Conservation (phyloP, 495 filamentous ascomycete genomes). For the Parathielavia appendiculata region DNA sequence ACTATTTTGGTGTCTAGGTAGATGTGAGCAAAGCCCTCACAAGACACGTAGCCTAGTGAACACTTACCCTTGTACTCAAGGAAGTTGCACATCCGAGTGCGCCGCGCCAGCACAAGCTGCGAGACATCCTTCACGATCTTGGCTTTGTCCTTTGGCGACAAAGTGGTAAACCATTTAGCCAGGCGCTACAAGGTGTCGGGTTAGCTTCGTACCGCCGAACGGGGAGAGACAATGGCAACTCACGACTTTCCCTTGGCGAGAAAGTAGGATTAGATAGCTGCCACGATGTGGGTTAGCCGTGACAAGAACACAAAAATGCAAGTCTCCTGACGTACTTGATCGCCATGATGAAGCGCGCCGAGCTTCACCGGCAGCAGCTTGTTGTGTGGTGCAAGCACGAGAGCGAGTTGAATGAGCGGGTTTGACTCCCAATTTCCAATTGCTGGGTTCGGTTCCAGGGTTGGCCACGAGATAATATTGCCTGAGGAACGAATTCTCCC, state of each 20-base stretch:
- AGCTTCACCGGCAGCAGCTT: constrained; percentile 29
- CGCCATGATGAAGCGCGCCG: constrained; percentile 37
- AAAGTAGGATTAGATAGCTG: constrained; percentile 96
- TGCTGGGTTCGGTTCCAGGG: constrained; percentile 7
- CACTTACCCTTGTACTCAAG: constrained; percentile 90
- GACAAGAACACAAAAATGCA: neutral
- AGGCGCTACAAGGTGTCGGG: constrained; percentile 61
- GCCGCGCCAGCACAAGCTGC: constrained; percentile 89
- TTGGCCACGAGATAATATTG: constrained; percentile 23
- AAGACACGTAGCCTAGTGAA: constrained; percentile 5
- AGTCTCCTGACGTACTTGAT: constrained; percentile 38
- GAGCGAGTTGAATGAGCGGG: neutral
- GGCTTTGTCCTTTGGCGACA: constrained; percentile 96
- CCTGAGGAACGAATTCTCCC: constrained; percentile 14
- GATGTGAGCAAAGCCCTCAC: constrained; percentile 18
- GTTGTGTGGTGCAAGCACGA: constrained; percentile 18
- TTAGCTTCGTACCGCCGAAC: constrained; percentile 24
- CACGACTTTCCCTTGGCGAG: constrained; percentile 98
- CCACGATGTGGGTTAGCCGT: constrained; percentile 18
- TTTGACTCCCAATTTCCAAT: constrained; percentile 11
- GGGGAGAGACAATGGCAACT: constrained; percentile 45
- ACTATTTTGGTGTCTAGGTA: constrained; percentile 90
- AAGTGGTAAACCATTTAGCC: constrained; percentile 98
- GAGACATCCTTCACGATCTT: constrained; percentile 99
- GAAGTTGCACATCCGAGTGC: constrained; percentile 99